These are phyloP conservation scores for Epichloe uncinata DNA, from an alignment of 2,329 filamentous ascomycete species.

Conservation along the genomic window DNA sequence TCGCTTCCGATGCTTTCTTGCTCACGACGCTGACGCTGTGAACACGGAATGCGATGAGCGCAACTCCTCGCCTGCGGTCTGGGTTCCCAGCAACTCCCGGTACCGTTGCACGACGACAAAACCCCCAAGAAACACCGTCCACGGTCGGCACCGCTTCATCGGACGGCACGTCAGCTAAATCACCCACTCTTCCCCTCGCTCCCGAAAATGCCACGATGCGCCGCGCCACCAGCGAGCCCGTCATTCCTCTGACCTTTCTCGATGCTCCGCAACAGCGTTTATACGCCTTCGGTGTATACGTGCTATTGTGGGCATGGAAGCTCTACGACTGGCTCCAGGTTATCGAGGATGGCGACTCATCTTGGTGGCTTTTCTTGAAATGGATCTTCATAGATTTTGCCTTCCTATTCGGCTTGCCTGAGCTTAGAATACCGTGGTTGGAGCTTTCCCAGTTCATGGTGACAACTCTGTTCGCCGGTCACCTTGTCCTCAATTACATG, in stretches of 20 bases:
- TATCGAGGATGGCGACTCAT: constrained; percentile 70
- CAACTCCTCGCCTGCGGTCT: constrained; percentile 70
- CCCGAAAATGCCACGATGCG: constrained; percentile 26
- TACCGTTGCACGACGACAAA: constrained; percentile 26
- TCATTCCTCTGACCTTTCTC: constrained; percentile 70
- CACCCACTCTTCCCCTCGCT: constrained; percentile 30
- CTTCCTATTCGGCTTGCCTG: constrained; percentile 77
- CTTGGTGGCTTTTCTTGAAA: constrained; percentile 85
- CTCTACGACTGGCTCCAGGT: constrained; percentile 74
- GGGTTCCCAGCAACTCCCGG: constrained; percentile 67
- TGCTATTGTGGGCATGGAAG: constrained; percentile 65
- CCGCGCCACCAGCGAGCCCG: constrained; percentile 33
- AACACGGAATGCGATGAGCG: constrained; percentile 60
- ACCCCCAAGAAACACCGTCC: constrained; percentile 19
- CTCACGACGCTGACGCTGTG: constrained; percentile 3
- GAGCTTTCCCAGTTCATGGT: constrained; percentile 73
- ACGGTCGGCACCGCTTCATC: constrained; percentile 19
- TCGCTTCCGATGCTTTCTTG: constrained; percentile 5
- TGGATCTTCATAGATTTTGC: constrained; percentile 79
- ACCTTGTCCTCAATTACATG: constrained; percentile 65
- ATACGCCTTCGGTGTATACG: constrained; percentile 72
- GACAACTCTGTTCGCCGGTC: constrained; percentile 54
- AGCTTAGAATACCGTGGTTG: constrained; percentile 88
- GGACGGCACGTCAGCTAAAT: constrained; percentile 16
- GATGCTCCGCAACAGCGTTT: constrained; percentile 86